Conservation (phyloP, 2,329 filamentous ascomycete genomes). For the Alternaria sp. region DNA sequence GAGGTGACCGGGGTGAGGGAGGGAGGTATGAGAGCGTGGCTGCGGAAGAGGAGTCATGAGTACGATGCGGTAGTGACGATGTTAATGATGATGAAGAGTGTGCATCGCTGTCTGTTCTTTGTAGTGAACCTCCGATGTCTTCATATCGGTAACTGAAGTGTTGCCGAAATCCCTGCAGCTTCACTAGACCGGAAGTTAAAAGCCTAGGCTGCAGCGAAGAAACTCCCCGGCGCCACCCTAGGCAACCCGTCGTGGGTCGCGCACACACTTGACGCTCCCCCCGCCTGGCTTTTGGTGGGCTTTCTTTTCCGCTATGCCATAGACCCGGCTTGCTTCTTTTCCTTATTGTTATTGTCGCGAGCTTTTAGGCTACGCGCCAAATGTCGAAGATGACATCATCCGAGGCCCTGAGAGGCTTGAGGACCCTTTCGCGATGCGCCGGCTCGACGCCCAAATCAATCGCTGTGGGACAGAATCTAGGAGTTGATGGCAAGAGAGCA, state of each 20-base stretch:
- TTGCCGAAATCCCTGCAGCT: conserved; percentile 12
- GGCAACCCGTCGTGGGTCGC: conserved; percentile 21
- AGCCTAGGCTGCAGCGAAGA: conserved; percentile 33
- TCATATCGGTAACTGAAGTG: conserved; percentile 15
- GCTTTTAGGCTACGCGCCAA: conserved; percentile 12
- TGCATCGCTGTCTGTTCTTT: not conserved
- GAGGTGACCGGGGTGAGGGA: conserved; percentile 32
- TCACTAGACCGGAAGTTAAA: conserved; percentile 15
- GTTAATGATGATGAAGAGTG: conserved; percentile 14
- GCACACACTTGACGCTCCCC: conserved; percentile 25
- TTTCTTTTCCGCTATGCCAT: conserved; percentile 23
- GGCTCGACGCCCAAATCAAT: conserved; percentile 27
- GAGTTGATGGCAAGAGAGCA: conserved; percentile 22
- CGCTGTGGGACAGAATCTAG: conserved; percentile 9
- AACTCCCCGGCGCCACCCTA: conserved; percentile 34
- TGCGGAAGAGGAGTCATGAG: conserved; percentile 40
- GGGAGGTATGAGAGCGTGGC: conserved; percentile 69
- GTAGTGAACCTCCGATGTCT: not conserved
- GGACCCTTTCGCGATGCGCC: conserved; percentile 39
- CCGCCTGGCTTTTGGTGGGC: conserved; percentile 10
- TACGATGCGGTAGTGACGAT: conserved; percentile 6
- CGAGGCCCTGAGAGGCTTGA: conserved; percentile 41
- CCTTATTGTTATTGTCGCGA: not conserved
- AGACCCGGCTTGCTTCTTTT: not conserved
- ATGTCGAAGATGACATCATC: conserved; percentile 47